Evolutionary conservation across 257 asterid species (phyloP).

Genomic region (Penstemon newberryi): DNA sequence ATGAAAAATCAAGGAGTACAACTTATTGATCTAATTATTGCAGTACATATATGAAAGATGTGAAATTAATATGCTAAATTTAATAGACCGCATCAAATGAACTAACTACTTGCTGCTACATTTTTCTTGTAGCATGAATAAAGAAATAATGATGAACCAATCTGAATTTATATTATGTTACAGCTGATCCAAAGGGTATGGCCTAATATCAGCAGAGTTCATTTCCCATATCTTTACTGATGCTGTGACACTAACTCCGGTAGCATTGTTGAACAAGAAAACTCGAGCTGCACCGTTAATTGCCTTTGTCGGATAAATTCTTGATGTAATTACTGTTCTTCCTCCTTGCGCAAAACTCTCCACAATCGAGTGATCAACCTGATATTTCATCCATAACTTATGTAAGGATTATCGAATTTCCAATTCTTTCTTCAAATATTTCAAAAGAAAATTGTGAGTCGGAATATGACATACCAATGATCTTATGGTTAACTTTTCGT

Average conservation of each 20-base stretch:
- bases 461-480: slow-evolving; percentile 48
- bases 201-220: slow-evolving; percentile 57
- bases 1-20: background rate
- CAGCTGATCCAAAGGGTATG: slow-evolving; percentile 39
- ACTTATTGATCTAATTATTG: background rate
- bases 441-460: too few species aligned
- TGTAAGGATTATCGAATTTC: too few species aligned
- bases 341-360: slow-evolving; percentile 97
- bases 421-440: too few species aligned
- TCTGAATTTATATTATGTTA: background rate
- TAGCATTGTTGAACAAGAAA: slow-evolving; percentile 83
- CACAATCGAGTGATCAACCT: slow-evolving; percentile 88
- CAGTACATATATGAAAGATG: background rate
- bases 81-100: background rate
- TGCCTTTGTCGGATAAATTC: slow-evolving; percentile 81
- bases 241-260: slow-evolving; percentile 52
- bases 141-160: background rate
- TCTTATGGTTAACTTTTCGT: slow-evolving; percentile 58
- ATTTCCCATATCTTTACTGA: slow-evolving; percentile 72
- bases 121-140: background rate
- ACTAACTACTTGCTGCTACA: background rate
- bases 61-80: background rate
- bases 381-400: background rate
- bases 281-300: slow-evolving; percentile 52
- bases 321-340: slow-evolving; percentile 66